Evolutionary conservation across 495 filamentous ascomycete genomes (phyloP).

Genomic region (Schizothecium vesticola): DNA sequence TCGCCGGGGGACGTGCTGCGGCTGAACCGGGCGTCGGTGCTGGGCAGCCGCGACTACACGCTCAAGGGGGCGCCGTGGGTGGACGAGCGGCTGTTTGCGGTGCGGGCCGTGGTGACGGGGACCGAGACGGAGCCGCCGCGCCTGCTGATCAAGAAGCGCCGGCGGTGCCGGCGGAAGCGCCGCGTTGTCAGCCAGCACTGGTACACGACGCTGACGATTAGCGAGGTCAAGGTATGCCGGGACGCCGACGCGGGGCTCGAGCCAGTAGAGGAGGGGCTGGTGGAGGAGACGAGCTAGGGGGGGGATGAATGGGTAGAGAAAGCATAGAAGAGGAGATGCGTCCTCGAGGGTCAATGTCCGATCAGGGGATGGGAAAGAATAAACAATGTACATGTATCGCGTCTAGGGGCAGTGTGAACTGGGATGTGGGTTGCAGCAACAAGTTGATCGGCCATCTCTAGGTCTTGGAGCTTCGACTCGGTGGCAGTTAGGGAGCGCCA

Average conservation of each 20-base stretch:
- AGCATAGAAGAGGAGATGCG: not conserved
- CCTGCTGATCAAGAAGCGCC: conserved; percentile 88
- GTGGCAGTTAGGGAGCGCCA: not conserved
- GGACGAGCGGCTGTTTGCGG: conserved; percentile 77
- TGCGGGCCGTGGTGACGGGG: conserved; percentile 78
- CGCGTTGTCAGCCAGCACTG: conserved; percentile 76
- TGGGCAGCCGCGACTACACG: conserved; percentile 89
- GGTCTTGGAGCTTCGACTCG: not conserved
- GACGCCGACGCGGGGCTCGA: not conserved
- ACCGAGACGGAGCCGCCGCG: conserved; percentile 84
- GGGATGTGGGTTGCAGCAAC: no score
- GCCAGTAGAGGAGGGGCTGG: not conserved
- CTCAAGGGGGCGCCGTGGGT: conserved; percentile 71
- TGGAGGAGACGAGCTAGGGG: not conserved
- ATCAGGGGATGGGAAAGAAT: not conserved
- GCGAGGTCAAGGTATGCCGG: conserved; percentile 61
- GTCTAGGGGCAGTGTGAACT: not conserved
- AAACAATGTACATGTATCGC: not conserved
- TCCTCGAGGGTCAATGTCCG: not conserved
- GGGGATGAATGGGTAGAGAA: not conserved
- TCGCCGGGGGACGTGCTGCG: conserved; percentile 77
- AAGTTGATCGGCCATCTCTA: not conserved
- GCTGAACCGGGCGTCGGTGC: conserved; percentile 69
- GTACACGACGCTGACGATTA: conserved; percentile 79
- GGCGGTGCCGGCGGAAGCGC: conserved; percentile 69